phyloP scores from a whole-genome alignment of 2,329 filamentous ascomycete genomes.

The Xenoacremonium recifei region DNA sequence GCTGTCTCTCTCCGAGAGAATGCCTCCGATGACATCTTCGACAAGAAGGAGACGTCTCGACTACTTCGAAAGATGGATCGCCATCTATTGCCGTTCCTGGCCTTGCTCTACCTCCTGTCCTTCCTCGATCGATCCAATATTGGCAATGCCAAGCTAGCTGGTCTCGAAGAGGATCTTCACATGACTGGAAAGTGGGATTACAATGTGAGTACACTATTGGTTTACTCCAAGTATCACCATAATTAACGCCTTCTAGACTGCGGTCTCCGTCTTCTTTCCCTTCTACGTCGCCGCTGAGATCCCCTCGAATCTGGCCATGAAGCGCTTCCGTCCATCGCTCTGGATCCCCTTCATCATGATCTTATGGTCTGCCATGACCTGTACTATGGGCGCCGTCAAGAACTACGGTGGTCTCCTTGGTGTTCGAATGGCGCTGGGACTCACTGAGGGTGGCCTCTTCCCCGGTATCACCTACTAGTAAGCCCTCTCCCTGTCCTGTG shows the following conservation, averaged over 20 bases:
- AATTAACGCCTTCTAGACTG: constrained; percentile 28
- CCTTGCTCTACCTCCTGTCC: constrained; percentile 56
- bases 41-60: constrained; percentile 41
- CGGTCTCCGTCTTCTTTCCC: constrained; percentile 51
- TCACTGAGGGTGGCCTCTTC: constrained; percentile 58
- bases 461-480: constrained; percentile 60
- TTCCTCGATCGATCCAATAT: constrained; percentile 44
- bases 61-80: constrained; percentile 54
- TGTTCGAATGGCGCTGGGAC: constrained; percentile 45
- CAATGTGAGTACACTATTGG: constrained; percentile 24
- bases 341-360: constrained; percentile 55
- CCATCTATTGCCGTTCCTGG: constrained; percentile 58
- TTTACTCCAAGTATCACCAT: not conserved
- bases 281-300: constrained; percentile 54
- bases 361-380: constrained; percentile 46
- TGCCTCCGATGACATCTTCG: constrained; percentile 24
- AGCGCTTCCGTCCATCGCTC: constrained; percentile 48
- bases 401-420: constrained; percentile 49
- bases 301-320: constrained; percentile 57
- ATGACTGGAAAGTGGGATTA: constrained; percentile 34
- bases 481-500: constrained; percentile 7
- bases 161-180: constrained; percentile 37
- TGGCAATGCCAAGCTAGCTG: constrained; percentile 60
- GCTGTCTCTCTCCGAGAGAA: constrained; percentile 24
- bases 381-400: constrained; percentile 51